Base-by-base conservation (phyloP, 1,284 basidiomycete genomes). In the Tremellales sp. region DNA sequence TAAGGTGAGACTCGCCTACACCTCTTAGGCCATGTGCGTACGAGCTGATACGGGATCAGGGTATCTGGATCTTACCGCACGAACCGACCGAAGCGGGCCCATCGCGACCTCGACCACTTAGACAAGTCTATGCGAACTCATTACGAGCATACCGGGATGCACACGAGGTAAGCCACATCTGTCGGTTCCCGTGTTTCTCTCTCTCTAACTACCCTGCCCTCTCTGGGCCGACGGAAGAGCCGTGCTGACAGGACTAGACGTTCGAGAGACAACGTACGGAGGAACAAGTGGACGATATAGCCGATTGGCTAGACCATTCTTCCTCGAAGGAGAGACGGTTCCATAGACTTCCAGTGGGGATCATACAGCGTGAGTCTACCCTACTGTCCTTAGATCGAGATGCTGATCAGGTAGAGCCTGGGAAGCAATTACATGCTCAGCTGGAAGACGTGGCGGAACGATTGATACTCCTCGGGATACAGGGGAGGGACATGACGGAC, bases 311-410 rank as follows among this genome's bases (percentile, higher is more conserved):
- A 3, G 57, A 63, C 29, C 29, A 31, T 31, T 15, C 29, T 8
- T 31, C 29, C n/a, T n/a, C n/a, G n/a, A n/a, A n/a, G 29, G 29
- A 31, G 15, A 8, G 56, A 10, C 46, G 51, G 1, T 55, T 60
- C 2, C 49, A 57, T 17, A 49, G 69, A 5, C 43, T 71, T 13
- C 61, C 61, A 8, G 42, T 71, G 3, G 69, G 60, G 2, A 48
- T 69, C 10, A 54, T 68, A 13, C 67, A 71, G 42, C 60, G 69
- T 71, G 33, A 51, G 67, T 31, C 21, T 46, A 62, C n/a, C n/a
- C n/a, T n/a, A n/a, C n/a, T n/a, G n/a, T n/a, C n/a, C n/a, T n/a
- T n/a, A n/a, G n/a, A n/a, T n/a, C n/a, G n/a, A n/a, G n/a, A n/a
- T n/a, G n/a, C n/a, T n/a, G n/a, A n/a, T n/a, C n/a, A n/a, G n/a